Evolutionary conservation across 1,139 yeast genomes (phyloP), one percentile per base, ranked within the genome.

Genomic region (Geotrichum aggregatum): DNA sequence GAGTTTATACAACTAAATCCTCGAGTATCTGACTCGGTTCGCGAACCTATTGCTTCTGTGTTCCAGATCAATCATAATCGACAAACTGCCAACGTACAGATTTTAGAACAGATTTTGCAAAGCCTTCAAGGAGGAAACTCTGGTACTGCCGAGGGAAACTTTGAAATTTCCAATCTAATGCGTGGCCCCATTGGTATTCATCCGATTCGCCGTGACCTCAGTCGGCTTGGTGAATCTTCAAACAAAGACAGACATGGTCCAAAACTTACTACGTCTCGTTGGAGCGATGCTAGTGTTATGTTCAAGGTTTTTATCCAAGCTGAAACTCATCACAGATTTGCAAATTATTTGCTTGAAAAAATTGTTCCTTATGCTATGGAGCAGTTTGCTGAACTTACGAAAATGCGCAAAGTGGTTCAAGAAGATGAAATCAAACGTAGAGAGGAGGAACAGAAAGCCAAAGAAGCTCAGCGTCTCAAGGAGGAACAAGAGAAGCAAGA

Each of bases 221-320:
- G 49, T 1, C 13, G 41, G 13, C 16, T 42, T 10, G 63, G 56
- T 10, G 62, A 57, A 19, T 59, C 55, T 34, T 49, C 51, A 14
- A 54, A 55, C 4, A 50, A 44, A 41, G 35, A 42, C 16, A 31
- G 36, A 26, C 42, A 45, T 13, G 59, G 56, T 11, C 71, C 85
- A 43, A 78, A 78, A 57, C 77, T 87, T 0, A 82, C 91, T 0
- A 62, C 70, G 11, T 84, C 84, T 52, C 75, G 96, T 59, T 88
- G 95, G 95, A 70, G 69, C 40, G 88, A 85, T 47, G 73, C 79
- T 8, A 70, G 77, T 49, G 71, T 74, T 36, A 70, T 79, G 68
- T 78, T 79, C 58, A 76, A 75, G 58, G 76, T 74, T 14, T 72
- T 72, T 34, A 69, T 69, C 14, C 69, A 69, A 41, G 75, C 74